Evolutionary conservation across 139 green algal genomes (phyloP).

Genomic region (Chlamydomonas incerta): DNA sequence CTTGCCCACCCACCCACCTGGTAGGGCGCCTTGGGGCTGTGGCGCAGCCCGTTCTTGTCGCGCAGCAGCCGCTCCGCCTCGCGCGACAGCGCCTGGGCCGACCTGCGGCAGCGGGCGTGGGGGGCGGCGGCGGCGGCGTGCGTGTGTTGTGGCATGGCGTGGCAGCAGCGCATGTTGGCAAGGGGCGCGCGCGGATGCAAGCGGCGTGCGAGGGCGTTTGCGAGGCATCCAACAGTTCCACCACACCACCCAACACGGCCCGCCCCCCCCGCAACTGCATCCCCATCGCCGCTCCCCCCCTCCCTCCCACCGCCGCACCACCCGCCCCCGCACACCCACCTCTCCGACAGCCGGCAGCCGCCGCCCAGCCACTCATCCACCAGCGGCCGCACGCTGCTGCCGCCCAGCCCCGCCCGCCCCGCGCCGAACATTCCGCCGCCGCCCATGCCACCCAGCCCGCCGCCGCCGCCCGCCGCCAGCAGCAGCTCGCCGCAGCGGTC

Average conservation of each 20-base stretch:
- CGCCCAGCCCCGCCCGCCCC: background rate
- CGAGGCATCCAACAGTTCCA: too few species aligned
- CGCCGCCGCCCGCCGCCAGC: constrained; percentile 2
- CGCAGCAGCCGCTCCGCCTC: constrained; percentile 76
- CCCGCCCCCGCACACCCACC: constrained; percentile 4
- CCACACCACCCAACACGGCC: too few species aligned
- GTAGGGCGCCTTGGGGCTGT: constrained; percentile 10
- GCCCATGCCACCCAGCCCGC: background rate
- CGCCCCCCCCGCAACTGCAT: constrained; percentile 6
- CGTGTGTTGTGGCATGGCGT: too few species aligned
- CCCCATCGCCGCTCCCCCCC: background rate
- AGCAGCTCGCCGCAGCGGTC: constrained; percentile 57
- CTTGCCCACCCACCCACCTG: background rate
- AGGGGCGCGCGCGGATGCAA: too few species aligned
- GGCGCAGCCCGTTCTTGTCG: constrained; percentile 52
- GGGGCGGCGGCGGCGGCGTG: too few species aligned
- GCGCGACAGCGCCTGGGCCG: constrained; percentile 46
- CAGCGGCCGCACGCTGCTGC: constrained; percentile 26
- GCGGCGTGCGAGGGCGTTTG: too few species aligned
- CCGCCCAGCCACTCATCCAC: constrained; percentile 60
- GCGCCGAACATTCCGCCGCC: too few species aligned
- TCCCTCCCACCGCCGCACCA: background rate
- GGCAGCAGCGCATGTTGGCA: too few species aligned
- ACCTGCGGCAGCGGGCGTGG: too few species aligned
- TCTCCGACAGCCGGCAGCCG: constrained; percentile 44